phyloP scores from a whole-genome alignment of 495 filamentous ascomycete species.

The Talaromyces proteolyticus region DNA sequence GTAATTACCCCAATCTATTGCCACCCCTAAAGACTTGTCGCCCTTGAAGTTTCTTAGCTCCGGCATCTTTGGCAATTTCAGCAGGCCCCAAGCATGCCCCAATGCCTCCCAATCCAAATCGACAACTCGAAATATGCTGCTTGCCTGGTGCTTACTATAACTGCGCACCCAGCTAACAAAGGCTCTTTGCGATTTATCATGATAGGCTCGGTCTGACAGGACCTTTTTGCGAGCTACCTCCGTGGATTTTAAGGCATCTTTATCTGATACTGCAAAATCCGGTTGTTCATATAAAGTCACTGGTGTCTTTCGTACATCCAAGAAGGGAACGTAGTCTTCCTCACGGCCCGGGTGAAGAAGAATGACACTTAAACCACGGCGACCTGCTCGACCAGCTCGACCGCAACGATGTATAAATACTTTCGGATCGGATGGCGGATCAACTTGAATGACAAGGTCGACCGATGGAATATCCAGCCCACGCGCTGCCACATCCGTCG shows the following conservation, averaged over 20 bases:
- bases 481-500: slow-evolving; percentile 77
- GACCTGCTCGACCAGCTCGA: slow-evolving; percentile 84
- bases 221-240: slow-evolving; percentile 56
- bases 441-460: slow-evolving; percentile 88
- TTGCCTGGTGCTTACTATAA: slow-evolving; percentile 86
- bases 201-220: slow-evolving; percentile 67
- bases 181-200: slow-evolving; percentile 82
- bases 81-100: slow-evolving; percentile 74
- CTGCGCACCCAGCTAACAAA: slow-evolving; percentile 91
- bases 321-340: slow-evolving; percentile 82
- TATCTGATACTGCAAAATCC: slow-evolving; percentile 40
- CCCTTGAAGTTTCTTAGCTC: slow-evolving; percentile 68
- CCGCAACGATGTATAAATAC: slow-evolving; percentile 93
- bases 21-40: slow-evolving; percentile 56
- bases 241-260: slow-evolving; percentile 47
- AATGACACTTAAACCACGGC: slow-evolving; percentile 76
- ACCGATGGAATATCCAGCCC: slow-evolving; percentile 93
- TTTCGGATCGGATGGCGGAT: slow-evolving; percentile 88
- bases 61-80: slow-evolving; percentile 91
- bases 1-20: slow-evolving; percentile 53
- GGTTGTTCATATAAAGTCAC: slow-evolving; percentile 56
- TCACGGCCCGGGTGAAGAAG: slow-evolving; percentile 79
- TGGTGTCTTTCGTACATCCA: slow-evolving; percentile 85
- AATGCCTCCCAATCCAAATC: slow-evolving; percentile 82
- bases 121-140: slow-evolving; percentile 79